Evolutionary conservation across 306 rosid genomes (phyloP).

Genomic region (Mimosa pudica): DNA sequence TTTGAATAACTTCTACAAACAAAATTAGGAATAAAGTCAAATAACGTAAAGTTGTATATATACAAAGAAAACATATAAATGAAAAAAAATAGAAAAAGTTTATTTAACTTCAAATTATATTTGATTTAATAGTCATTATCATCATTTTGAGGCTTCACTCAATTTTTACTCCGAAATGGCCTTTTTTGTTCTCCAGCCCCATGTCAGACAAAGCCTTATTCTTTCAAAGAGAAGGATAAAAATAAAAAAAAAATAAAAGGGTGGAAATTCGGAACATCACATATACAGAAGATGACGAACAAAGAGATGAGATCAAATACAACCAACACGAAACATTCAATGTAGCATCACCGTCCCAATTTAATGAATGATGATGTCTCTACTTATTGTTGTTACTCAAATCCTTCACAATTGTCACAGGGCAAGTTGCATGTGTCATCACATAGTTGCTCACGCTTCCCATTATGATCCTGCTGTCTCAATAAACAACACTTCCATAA

Average conservation of each 20-base stretch:
- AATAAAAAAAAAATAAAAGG: too few species aligned
- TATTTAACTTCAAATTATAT: too few species aligned
- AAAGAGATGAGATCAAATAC: background rate
- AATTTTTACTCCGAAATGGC: too few species aligned
- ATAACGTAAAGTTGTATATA: too few species aligned
- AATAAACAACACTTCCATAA: background rate
- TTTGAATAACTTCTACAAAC: too few species aligned
- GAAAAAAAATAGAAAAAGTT: too few species aligned
- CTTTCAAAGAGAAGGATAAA: background rate
- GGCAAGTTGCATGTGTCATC: conserved; percentile 52
- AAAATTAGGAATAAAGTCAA: too few species aligned
- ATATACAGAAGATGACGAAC: background rate
- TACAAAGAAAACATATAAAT: too few species aligned
- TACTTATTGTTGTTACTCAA: conserved; percentile 16
- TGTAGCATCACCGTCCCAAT: background rate
- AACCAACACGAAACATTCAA: background rate
- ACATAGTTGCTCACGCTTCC: conserved; percentile 75
- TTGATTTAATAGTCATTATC: too few species aligned
- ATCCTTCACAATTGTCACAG: conserved; percentile 70
- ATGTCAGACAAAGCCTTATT: too few species aligned
- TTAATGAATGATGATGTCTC: background rate
- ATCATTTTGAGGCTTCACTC: too few species aligned
- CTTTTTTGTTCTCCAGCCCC: too few species aligned
- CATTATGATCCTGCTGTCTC: conserved; percentile 51
- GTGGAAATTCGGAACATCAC: background rate